A percentile compares a stretch with the other conserved stretches of the same genome.
These are phyloP conservation scores for Torulaspora microellipsoides DNA, from an alignment of 805 yeast species.

Conservation along the genomic window DNA sequence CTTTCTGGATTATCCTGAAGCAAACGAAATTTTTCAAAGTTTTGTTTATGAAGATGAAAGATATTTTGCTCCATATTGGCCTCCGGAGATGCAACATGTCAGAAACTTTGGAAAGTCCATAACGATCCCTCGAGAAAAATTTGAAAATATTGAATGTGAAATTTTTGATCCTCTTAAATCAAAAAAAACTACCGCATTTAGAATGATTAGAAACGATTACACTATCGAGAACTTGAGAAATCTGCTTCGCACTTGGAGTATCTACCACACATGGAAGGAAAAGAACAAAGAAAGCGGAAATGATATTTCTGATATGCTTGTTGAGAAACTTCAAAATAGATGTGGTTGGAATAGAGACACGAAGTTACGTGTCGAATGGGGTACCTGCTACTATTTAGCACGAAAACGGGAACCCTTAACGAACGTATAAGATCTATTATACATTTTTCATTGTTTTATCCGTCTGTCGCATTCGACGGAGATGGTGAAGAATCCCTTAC, in stretches of 20 bases:
- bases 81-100: slow-evolving; percentile 6
- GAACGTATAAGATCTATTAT: too few species aligned
- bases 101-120: slow-evolving; percentile 42
- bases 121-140: slow-evolving; percentile 42
- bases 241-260: slow-evolving; percentile 62
- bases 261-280: slow-evolving; percentile 54
- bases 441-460: too few species aligned
- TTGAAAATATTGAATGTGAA: slow-evolving; percentile 38
- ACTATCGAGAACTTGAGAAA: slow-evolving; percentile 44
- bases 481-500: too few species aligned
- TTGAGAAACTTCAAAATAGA: slow-evolving; percentile 39
- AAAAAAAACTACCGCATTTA: slow-evolving; percentile 28
- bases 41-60: slow-evolving; percentile 45
- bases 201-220: slow-evolving; percentile 40
- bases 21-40: slow-evolving; percentile 51
- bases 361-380: slow-evolving; percentile 46
- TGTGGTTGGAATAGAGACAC: slow-evolving; percentile 46
- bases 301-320: slow-evolving; percentile 47
- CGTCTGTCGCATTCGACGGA: too few species aligned
- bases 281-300: slow-evolving; percentile 37
- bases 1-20: slow-evolving; percentile 48
- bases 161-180: slow-evolving; percentile 30
- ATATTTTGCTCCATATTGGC: slow-evolving; percentile 33
- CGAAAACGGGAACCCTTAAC: slow-evolving; percentile 18
- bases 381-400: slow-evolving; percentile 51